Evolutionary conservation across 352 stramenopile genomes (phyloP).

Genomic region (Phytophthora idaei): DNA sequence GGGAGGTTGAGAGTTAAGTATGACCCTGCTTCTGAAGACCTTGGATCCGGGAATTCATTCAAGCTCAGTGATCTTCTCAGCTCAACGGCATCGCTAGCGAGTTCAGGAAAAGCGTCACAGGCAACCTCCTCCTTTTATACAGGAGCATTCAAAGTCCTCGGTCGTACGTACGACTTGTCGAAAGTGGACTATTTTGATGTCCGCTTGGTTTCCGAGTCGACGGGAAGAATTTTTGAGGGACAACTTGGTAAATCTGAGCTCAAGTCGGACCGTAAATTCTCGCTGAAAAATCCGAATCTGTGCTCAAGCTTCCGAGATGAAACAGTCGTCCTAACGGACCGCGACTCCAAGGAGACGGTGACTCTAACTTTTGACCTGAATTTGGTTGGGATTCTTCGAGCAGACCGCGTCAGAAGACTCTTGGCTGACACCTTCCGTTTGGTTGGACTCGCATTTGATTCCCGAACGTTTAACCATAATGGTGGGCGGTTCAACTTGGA

Average conservation of each 20-base stretch:
- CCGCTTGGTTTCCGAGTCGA: slow-evolving; percentile 37
- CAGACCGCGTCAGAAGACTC: slow-evolving; percentile 52
- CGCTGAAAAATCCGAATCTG: slow-evolving; percentile 36
- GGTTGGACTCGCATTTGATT: slow-evolving; percentile 69
- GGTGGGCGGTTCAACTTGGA: slow-evolving; percentile 5
- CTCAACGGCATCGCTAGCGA: slow-evolving; percentile 3
- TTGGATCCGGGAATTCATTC: slow-evolving; percentile 37
- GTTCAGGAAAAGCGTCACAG: neutral
- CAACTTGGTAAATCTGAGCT: slow-evolving; percentile 41
- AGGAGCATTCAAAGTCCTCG: slow-evolving; percentile 42
- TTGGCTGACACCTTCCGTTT: slow-evolving; percentile 68
- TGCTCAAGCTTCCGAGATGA: slow-evolving; percentile 35
- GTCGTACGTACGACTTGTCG: slow-evolving; percentile 60
- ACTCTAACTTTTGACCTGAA: slow-evolving; percentile 45
- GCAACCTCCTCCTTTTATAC: neutral
- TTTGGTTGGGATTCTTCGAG: slow-evolving; percentile 59
- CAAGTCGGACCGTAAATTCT: slow-evolving; percentile 4
- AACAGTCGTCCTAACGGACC: slow-evolving; percentile 47
- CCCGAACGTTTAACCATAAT: slow-evolving; percentile 45
- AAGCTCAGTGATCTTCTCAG: slow-evolving; percentile 48
- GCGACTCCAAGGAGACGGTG: slow-evolving; percentile 43
- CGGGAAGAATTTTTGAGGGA: slow-evolving; percentile 44
- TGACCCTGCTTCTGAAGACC: slow-evolving; percentile 52
- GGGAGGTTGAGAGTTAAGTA: slow-evolving; percentile 51
- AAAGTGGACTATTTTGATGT: slow-evolving; percentile 68